phyloP scores from a whole-genome alignment of 2,329 filamentous ascomycete genomes.

The Neobulgaria alba region DNA sequence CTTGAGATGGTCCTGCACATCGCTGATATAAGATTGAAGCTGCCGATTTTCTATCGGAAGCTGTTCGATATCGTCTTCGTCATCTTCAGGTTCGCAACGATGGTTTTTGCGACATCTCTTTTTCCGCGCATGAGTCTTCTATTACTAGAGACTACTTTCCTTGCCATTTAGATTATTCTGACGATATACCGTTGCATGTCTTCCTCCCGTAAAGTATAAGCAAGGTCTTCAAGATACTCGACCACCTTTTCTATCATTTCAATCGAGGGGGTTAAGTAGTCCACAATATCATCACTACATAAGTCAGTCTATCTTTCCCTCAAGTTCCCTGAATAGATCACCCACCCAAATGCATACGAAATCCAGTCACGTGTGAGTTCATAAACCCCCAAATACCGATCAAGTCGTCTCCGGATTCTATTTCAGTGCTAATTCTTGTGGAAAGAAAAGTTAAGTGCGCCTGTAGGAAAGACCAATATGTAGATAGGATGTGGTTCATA shows the following conservation, averaged over 20 bases:
- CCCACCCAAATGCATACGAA: slow-evolving; percentile 89
- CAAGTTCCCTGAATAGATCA: slow-evolving; percentile 7
- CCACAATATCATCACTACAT: slow-evolving; percentile 80
- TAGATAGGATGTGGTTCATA: slow-evolving; percentile 92
- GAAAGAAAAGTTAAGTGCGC: slow-evolving; percentile 87
- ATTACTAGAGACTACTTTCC: slow-evolving; percentile 84
- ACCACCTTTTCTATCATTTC: slow-evolving; percentile 76
- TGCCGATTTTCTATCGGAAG: slow-evolving; percentile 70
- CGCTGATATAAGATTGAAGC: slow-evolving; percentile 85
- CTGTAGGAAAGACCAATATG: slow-evolving; percentile 88
- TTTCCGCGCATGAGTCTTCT: slow-evolving; percentile 86
- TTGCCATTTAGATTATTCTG: slow-evolving; percentile 74
- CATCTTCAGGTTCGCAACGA: slow-evolving; percentile 42
- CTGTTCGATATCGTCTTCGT: slow-evolving; percentile 53
- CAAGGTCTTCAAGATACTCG: slow-evolving; percentile 84
- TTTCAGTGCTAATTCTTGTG: slow-evolving; percentile 72
- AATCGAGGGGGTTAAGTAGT: slow-evolving; percentile 83
- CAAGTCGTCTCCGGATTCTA: slow-evolving; percentile 81
- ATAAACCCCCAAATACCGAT: slow-evolving; percentile 83
- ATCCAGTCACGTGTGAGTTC: slow-evolving; percentile 93
- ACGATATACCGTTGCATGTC: slow-evolving; percentile 79
- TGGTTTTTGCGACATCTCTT: slow-evolving; percentile 96
- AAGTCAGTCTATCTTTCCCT: not conserved
- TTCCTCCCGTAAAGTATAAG: slow-evolving; percentile 80
- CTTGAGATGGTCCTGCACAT: slow-evolving; percentile 95